Conservation (phyloP, 116 monocot genomes). For the Posidonia oceanica region DNA sequence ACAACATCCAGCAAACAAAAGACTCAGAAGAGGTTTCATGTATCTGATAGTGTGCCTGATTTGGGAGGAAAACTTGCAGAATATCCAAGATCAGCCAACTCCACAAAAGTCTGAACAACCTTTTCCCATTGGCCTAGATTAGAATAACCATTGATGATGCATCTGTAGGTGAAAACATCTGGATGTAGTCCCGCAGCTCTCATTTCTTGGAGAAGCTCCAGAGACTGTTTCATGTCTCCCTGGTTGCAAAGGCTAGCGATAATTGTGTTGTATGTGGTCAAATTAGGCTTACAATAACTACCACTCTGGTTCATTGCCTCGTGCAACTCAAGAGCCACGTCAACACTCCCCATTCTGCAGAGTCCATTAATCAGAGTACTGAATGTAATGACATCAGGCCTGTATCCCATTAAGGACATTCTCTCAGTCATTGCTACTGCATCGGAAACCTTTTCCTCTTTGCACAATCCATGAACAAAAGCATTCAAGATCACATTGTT, state of each 20-base stretch:
- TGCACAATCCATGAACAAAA: constrained; percentile 23
- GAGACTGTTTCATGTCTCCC: constrained; percentile 11
- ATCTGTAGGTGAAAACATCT: neutral
- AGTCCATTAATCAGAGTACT: constrained; percentile 19
- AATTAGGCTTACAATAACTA: constrained; percentile 9
- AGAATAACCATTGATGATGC: constrained; percentile 5
- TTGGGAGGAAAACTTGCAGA: neutral
- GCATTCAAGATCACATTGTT: constrained; percentile 18
- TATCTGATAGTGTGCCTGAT: too few species aligned
- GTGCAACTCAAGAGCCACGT: constrained; percentile 1
- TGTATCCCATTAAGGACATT: constrained; percentile 8
- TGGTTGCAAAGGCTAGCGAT: constrained; percentile 8
- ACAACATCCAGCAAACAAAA: too few species aligned
- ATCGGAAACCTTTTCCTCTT: constrained; percentile 3
- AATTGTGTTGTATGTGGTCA: constrained; percentile 31
- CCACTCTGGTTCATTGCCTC: constrained; percentile 8
- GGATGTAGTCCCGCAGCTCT: constrained; percentile 22
- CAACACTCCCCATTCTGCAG: constrained; percentile 7
- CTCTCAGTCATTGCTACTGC: constrained; percentile 11
- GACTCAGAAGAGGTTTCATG: too few species aligned
- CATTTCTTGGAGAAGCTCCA: constrained; percentile 27
- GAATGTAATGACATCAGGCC: constrained; percentile 21
- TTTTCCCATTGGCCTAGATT: constrained; percentile 3
- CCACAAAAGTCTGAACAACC: neutral
- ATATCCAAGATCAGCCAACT: neutral